phyloP scores from a whole-genome alignment of 169 alveolate genomes.

The Plasmodium sp. region DNA sequence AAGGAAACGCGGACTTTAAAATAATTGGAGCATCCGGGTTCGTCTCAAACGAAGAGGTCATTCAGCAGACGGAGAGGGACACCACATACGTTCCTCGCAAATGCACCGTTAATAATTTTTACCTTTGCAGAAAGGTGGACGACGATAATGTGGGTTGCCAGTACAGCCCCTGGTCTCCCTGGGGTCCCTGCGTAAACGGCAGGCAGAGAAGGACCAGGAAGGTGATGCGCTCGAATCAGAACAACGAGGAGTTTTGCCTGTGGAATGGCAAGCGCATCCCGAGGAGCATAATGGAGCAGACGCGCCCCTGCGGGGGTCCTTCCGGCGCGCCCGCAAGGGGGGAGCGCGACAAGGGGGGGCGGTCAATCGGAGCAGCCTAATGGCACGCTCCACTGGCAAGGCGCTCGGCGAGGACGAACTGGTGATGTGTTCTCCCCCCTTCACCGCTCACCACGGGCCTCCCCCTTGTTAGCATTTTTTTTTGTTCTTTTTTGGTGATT shows the following conservation, averaged over 20 bases:
- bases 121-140: conserved; percentile 46
- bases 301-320: not conserved
- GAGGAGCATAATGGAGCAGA: conserved; percentile 50
- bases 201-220: conserved; percentile 33
- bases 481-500: too few relatives aligned
- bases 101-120: conserved; percentile 68
- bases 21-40: conserved; percentile 66
- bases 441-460: too few relatives aligned
- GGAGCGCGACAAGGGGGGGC: not conserved
- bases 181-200: conserved; percentile 40
- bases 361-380: not conserved
- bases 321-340: not conserved
- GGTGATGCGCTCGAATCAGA: conserved; percentile 43
- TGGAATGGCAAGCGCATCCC: conserved; percentile 54
- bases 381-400: not conserved
- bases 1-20: conserved; percentile 27
- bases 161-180: conserved; percentile 41
- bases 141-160: conserved; percentile 50
- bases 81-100: conserved; percentile 51
- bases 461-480: not conserved
- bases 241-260: conserved; percentile 21
- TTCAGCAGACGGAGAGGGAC: conserved; percentile 1
- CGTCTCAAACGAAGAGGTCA: conserved; percentile 7
- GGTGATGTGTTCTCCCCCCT: not conserved
- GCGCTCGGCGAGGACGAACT: not conserved